phyloP scores from a whole-genome alignment of 257 asterid genomes.

The Schizonepeta tenuifolia region DNA sequence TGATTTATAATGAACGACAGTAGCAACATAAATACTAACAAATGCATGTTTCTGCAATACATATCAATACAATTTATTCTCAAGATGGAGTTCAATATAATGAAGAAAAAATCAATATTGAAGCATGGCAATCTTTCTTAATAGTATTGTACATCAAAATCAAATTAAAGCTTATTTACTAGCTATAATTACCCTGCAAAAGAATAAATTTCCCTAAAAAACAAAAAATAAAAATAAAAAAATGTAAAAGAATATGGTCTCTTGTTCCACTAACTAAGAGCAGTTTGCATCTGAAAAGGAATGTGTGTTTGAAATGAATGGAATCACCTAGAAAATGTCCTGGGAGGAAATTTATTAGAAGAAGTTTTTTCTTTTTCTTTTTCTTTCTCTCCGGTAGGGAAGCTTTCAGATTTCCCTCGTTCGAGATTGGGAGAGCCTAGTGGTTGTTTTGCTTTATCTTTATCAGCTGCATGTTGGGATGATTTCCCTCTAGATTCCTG shows the following conservation, averaged over 20 bases:
- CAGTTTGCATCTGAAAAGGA: constrained; percentile 5
- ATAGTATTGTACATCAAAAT: constrained; percentile 30
- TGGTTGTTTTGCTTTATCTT: constrained; percentile 43
- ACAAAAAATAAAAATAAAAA: not conserved
- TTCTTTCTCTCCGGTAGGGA: constrained; percentile 53
- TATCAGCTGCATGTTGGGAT: constrained; percentile 36
- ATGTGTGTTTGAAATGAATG: not conserved
- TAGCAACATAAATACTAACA: too few relatives aligned
- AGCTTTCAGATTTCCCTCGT: constrained; percentile 67
- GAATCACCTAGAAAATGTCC: constrained; percentile 70
- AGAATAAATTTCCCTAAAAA: not conserved
- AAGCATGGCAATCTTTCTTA: not conserved
- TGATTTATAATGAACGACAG: too few relatives aligned
- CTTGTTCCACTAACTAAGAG: constrained; percentile 8
- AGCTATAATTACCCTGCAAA: constrained; percentile 1
- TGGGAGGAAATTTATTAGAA: constrained; percentile 49
- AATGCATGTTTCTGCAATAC: too few relatives aligned
- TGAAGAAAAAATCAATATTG: not conserved
- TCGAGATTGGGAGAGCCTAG: constrained; percentile 55
- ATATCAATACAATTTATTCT: not conserved
- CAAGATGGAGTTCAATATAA: not conserved
- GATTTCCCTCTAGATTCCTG: constrained; percentile 50
- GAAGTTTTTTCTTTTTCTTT: constrained; percentile 10
- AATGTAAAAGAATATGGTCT: not conserved
- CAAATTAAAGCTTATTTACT: constrained; percentile 22